Evolutionary conservation across 768 basidiomycete genomes (phyloP).

Genomic region (Tulasnella sp.): DNA sequence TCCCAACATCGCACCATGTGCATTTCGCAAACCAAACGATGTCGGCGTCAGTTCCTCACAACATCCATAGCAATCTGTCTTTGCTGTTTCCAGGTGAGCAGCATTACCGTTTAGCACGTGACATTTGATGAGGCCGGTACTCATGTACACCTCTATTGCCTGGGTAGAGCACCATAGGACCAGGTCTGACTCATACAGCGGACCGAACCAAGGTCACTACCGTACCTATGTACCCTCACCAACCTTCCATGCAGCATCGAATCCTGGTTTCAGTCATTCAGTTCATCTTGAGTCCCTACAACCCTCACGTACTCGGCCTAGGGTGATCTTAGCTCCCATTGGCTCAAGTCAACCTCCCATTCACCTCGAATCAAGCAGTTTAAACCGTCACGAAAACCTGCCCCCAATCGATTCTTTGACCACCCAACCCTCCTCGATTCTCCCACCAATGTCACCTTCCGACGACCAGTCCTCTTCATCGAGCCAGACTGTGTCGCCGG

Average conservation of each 20-base stretch:
- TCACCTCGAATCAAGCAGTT: not conserved
- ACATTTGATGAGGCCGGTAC: not conserved
- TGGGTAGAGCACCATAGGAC: not conserved
- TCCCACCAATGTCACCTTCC: not conserved
- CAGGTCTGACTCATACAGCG: not conserved
- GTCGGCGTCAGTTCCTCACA: not conserved
- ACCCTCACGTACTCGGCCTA: not conserved
- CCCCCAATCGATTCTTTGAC: not conserved
- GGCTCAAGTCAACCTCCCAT: not conserved
- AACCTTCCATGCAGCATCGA: not conserved
- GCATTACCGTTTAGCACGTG: not conserved
- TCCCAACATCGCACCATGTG: not conserved
- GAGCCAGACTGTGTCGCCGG: not conserved
- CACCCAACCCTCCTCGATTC: not conserved
- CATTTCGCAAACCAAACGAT: not conserved
- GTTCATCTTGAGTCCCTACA: not conserved
- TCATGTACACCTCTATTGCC: not conserved
- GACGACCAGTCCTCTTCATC: not conserved
- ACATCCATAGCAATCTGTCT: not conserved
- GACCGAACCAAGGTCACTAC: not conserved
- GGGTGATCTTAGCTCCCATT: not conserved
- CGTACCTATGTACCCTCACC: not conserved
- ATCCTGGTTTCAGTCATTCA: not conserved
- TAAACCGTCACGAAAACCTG: not conserved
- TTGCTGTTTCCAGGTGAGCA: not conserved